phyloP scores from a whole-genome alignment of 306 rosid genomes.

The Delonix regia region DNA sequence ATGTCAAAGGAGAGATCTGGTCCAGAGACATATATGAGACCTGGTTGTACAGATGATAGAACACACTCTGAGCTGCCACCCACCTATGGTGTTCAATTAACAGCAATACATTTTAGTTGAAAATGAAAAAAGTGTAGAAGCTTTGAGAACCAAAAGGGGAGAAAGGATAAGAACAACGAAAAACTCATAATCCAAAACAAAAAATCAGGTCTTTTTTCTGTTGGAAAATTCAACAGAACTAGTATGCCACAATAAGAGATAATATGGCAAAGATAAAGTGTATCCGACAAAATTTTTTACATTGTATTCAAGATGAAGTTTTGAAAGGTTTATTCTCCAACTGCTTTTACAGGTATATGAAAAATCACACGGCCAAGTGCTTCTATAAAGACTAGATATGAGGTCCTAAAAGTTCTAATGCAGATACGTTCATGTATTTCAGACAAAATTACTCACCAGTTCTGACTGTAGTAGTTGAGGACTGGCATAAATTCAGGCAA shows the following conservation, averaged over 20 bases:
- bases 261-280: not conserved
- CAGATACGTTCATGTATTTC: too few relatives aligned
- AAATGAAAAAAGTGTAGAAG: conserved; percentile 5
- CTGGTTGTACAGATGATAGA: conserved; percentile 95
- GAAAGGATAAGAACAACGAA: conserved; percentile 17
- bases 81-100: conserved; percentile 62
- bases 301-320: not conserved
- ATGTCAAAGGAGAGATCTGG: conserved; percentile 94
- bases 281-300: not conserved
- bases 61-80: conserved; percentile 94
- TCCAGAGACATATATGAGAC: conserved; percentile 99
- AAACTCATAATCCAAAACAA: not conserved
- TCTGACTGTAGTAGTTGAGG: too few relatives aligned
- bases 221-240: not conserved
- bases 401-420: not conserved
- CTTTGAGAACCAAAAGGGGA: not conserved
- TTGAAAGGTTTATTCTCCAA: not conserved
- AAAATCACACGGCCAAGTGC: not conserved
- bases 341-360: not conserved
- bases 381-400: not conserved
- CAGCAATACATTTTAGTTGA: conserved; percentile 23
- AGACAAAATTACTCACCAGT: too few relatives aligned
- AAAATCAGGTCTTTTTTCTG: not conserved
- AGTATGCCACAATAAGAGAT: not conserved
- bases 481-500: too few relatives aligned